phyloP scores from a whole-genome alignment of 1,139 yeast genomes.

The Tardiomyces digboiensis region DNA sequence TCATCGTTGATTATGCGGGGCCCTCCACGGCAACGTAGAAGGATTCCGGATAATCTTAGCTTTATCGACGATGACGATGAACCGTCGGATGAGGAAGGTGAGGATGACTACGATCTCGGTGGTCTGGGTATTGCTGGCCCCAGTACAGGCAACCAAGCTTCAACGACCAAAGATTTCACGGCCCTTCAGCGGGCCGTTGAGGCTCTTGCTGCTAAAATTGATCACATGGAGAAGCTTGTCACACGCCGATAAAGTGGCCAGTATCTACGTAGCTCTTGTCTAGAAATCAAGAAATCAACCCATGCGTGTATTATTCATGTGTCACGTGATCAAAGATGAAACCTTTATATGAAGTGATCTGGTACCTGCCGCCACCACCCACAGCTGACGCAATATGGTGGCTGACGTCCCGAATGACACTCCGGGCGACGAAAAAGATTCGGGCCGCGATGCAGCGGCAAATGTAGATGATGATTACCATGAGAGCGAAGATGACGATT shows the following conservation, averaged over 20 bases:
- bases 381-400: too few species aligned
- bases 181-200: background rate
- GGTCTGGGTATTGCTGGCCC: slow-evolving; percentile 1
- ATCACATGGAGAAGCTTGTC: background rate
- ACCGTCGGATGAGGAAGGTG: background rate
- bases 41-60: background rate
- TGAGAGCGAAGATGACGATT: slow-evolving; percentile 62
- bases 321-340: too few species aligned
- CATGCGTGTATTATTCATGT: too few species aligned
- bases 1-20: slow-evolving; percentile 4
- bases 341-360: too few species aligned
- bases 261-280: too few species aligned
- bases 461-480: slow-evolving; percentile 32
- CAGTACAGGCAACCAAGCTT: background rate
- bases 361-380: too few species aligned
- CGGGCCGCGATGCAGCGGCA: background rate
- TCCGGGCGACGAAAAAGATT: background rate
- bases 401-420: too few species aligned
- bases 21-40: background rate
- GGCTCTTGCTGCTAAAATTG: background rate
- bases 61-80: background rate
- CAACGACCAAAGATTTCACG: background rate
- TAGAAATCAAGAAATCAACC: too few species aligned
- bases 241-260: too few species aligned
- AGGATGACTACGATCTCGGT: background rate